Evolutionary conservation across 2,329 filamentous ascomycete genomes (phyloP), one percentile per base, ranked within the genome.

Genomic region (Decorospora gaudefroyi): DNA sequence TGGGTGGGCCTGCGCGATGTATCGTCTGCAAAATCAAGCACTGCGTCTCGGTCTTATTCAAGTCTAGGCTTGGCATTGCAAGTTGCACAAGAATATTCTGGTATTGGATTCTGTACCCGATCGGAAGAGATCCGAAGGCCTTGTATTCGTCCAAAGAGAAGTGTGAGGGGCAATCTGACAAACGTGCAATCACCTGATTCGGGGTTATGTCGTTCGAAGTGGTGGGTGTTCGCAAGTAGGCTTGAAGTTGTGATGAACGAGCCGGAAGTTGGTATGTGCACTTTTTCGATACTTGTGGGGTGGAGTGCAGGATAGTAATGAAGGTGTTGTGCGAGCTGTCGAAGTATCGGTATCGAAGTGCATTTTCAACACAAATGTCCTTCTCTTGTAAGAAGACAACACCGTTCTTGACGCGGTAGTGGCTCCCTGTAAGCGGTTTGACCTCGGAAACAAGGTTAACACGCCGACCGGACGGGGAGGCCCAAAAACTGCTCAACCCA

Each of bases 61-160:
- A 41, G 18, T 46, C 49, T 9, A 52, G 12, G 1, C 26, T 15
- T 11, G 49, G 77, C 75, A 57, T 75, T 82, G 49, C 49, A 1
- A 53, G 13, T 9, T 53, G 42, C 7, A 32, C 33, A n/a, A 53
- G 23, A 1, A 50, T 38, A 21, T 46, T 50, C 6, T 26, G 23
- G 7, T 42, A 38, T 2, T 31, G 18, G 6, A 83, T 62, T 1
- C 62, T 56, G 12, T 71, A 45, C 0, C 81, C 81, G 1, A 76
- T 57, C 0, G 77, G 72, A 2, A 85, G 51, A 0, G 73, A 58
- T 0, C 72, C 70, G n/a, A 84, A 74, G 0, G 74, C 69, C 36
- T 79, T 77, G 57, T 75, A 85, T 40, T 86, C 81, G 0, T 77
- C 74, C 0, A 81, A 44, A 0, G 76, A 71, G 42, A 86, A 67